Evolutionary conservation across 1,139 yeast species (phyloP).

Genomic region (Geotrichum restrictum): DNA sequence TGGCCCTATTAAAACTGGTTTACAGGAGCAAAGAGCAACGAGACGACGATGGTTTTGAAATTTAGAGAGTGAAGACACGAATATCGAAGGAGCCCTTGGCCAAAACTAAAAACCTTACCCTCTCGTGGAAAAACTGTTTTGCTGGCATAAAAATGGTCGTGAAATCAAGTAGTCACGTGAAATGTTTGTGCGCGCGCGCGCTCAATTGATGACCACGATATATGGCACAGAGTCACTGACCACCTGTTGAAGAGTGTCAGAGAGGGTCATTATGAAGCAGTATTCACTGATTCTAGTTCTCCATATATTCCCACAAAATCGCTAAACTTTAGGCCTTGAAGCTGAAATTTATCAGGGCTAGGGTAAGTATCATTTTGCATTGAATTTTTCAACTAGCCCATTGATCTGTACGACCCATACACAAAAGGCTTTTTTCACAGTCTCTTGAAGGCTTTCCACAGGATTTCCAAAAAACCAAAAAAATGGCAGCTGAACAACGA

Average conservation of each 20-base stretch:
- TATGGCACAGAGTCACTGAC: no score
- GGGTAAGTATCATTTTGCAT: background rate
- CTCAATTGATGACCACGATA: no score
- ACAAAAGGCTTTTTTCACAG: background rate
- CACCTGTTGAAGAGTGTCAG: no score
- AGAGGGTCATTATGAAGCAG: no score
- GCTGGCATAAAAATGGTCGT: background rate
- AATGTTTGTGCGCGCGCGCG: no score
- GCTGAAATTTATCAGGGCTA: slow-evolving; percentile 9
- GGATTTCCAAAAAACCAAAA: background rate
- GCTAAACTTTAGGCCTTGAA: no score
- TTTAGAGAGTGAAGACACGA: no score
- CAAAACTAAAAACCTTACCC: no score
- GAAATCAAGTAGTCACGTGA: slow-evolving; percentile 1
- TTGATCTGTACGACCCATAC: background rate
- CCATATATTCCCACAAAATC: no score
- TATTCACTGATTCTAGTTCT: no score
- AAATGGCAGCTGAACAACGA: slow-evolving; percentile 66
- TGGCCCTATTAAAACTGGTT: background rate
- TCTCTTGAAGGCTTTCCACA: background rate
- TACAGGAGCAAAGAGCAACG: no score
- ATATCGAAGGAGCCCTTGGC: no score
- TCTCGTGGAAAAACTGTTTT: background rate
- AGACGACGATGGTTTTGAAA: background rate
- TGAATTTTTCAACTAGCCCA: background rate